Evolutionary conservation across 345 rosid species (phyloP).

Genomic region (Crucihimalaya himalaica): DNA sequence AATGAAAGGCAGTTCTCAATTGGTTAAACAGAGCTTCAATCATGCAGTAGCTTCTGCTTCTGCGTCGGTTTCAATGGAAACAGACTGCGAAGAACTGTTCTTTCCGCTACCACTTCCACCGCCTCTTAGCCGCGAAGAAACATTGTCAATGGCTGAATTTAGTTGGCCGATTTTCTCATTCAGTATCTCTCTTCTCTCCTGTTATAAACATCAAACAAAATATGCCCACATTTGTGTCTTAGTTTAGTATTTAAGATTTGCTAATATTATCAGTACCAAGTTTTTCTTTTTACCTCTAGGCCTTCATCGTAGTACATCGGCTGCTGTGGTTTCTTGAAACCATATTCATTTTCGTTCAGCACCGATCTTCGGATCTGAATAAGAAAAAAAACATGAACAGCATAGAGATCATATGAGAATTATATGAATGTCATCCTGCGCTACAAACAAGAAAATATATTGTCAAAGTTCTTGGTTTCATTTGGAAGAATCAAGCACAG

Average conservation of each 20-base stretch:
- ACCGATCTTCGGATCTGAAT: conserved; percentile 70
- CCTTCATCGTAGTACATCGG: conserved; percentile 81
- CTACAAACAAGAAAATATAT: not conserved
- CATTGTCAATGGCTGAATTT: conserved; percentile 81
- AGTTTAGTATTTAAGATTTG: not conserved
- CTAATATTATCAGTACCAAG: not conserved
- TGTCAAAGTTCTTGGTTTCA: not conserved
- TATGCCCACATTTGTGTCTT: not conserved
- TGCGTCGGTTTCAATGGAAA: conserved; percentile 51
- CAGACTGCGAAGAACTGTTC: conserved; percentile 41
- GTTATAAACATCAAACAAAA: not conserved
- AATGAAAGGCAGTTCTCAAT: not conserved
- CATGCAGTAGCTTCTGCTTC: conserved; percentile 55
- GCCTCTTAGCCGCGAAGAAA: conserved; percentile 79
- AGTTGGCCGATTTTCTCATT: conserved; percentile 79
- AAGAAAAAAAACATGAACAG: not conserved
- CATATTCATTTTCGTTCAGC: conserved; percentile 74
- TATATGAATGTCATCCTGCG: not conserved
- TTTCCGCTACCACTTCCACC: conserved; percentile 21
- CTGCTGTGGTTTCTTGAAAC: conserved; percentile 65
- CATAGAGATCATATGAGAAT: not conserved
- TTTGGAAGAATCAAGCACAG: not conserved
- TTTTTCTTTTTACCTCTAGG: conserved; percentile 54
- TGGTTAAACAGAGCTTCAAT: conserved; percentile 43
- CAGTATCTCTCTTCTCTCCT: conserved; percentile 57